phyloP scores from a whole-genome alignment of 768 basidiomycete genomes.

The Xanthoconium stramineum region DNA sequence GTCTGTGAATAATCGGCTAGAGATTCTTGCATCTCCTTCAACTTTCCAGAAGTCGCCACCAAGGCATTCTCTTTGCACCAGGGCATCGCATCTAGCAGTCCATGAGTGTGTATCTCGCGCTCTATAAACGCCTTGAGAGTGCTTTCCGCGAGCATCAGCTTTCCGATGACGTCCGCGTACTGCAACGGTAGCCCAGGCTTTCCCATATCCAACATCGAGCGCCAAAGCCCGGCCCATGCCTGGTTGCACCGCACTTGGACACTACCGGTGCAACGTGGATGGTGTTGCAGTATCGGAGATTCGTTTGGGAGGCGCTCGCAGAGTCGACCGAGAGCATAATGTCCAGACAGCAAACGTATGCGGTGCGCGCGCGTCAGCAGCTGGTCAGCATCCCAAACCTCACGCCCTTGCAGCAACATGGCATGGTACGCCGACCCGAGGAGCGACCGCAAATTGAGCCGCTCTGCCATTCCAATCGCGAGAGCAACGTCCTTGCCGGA shows the following conservation, averaged over 20 bases:
- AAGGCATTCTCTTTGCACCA: constrained; percentile 44
- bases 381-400: constrained; percentile 46
- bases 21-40: constrained; percentile 46
- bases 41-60: constrained; percentile 39
- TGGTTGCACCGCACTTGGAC: constrained; percentile 42
- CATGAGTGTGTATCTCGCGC: constrained; percentile 39
- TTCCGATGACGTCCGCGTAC: constrained; percentile 44
- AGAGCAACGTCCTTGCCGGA: constrained; percentile 44
- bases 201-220: constrained; percentile 37
- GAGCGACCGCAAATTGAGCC: constrained; percentile 43
- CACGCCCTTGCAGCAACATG: constrained; percentile 50
- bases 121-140: constrained; percentile 45
- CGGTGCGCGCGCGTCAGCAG: constrained; percentile 46
- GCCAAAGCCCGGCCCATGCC: constrained; percentile 47
- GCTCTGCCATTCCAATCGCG: constrained; percentile 46
- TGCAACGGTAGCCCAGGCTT: constrained; percentile 39
- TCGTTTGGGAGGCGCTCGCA: constrained; percentile 42
- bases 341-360: constrained; percentile 50
- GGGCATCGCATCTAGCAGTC: constrained; percentile 41
- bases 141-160: constrained; percentile 47
- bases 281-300: constrained; percentile 43
- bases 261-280: constrained; percentile 37
- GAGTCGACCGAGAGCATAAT: constrained; percentile 45
- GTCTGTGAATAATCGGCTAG: constrained; percentile 46
- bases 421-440: constrained; percentile 50